Percentiles rank a stretch among this genome's conserved stretches.
phyloP scores from a whole-genome alignment of 768 basidiomycete genomes.

The Megacollybia marginata region DNA sequence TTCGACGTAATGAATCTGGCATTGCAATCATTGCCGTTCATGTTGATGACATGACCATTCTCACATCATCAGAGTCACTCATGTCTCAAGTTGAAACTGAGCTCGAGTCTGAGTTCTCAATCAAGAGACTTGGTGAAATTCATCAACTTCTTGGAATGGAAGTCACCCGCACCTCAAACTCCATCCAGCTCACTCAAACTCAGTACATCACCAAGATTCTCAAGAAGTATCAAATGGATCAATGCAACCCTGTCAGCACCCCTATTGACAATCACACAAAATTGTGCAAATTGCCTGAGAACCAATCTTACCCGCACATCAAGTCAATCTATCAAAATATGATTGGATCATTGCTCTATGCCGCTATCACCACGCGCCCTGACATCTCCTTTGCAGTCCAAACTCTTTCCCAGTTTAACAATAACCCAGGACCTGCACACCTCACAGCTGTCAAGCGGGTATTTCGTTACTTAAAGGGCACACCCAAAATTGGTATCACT shows the following conservation, averaged over 20 bases:
- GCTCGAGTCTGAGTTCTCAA: not conserved
- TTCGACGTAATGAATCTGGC: constrained; percentile 3
- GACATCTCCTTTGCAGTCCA: constrained; percentile 25
- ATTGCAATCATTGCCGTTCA: too few relatives aligned
- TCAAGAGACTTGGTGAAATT: constrained; percentile 9
- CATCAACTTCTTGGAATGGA: constrained; percentile 17
- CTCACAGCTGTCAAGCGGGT: constrained; percentile 26
- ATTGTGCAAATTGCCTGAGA: constrained; percentile 1
- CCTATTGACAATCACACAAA: constrained; percentile 13
- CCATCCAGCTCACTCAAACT: constrained; percentile 8
- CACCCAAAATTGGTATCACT: constrained; percentile 6
- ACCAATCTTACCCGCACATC: not conserved
- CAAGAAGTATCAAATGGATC: constrained; percentile 5
- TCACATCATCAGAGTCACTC: too few relatives aligned
- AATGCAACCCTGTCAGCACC: constrained; percentile 6
- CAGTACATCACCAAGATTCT: constrained; percentile 9
- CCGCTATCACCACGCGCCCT: constrained; percentile 21
- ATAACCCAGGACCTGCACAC: constrained; percentile 20
- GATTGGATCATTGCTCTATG: constrained; percentile 23
- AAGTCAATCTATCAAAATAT: constrained; percentile 12
- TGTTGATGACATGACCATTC: too few relatives aligned
- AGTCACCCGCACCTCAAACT: constrained; percentile 4
- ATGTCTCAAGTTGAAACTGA: too few relatives aligned
- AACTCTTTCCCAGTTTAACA: constrained; percentile 18
- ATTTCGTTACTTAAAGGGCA: constrained; percentile 25